Percentiles rank a stretch among this genome's conserved stretches.
Evolutionary conservation across 73 alveolate species (phyloP).

Genomic region (Stentor coeruleus): DNA sequence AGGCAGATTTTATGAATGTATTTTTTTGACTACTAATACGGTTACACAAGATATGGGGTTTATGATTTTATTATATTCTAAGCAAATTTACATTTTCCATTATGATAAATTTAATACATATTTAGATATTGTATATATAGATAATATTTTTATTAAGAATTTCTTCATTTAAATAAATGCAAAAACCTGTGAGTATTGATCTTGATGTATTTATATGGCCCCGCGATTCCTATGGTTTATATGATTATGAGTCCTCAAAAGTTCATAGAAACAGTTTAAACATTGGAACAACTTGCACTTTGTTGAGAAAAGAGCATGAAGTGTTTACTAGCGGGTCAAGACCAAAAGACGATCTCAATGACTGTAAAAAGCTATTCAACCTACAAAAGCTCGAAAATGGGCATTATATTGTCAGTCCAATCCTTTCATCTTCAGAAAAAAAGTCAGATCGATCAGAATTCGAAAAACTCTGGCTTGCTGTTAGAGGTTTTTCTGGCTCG

Average conservation of each 20-base stretch:
- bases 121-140: too few species aligned
- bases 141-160: too few species aligned
- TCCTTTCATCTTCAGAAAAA: not conserved
- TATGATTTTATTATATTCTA: too few species aligned
- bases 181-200: too few species aligned
- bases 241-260: not conserved
- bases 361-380: not conserved
- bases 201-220: too few species aligned
- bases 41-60: too few species aligned
- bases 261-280: not conserved
- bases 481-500: not conserved
- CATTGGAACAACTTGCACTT: not conserved
- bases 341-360: not conserved
- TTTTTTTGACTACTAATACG: too few species aligned
- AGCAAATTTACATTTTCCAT: too few species aligned
- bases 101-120: too few species aligned
- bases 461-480: constrained; percentile 17
- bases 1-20: too few species aligned
- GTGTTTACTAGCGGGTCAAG: not conserved
- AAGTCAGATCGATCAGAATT: not conserved
- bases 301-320: not conserved
- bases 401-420: not conserved
- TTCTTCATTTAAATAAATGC: too few species aligned
- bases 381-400: not conserved
- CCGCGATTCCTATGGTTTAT: not conserved